Conservation (phyloP, 257 asterid genomes). For the Thymus mandschuricus region DNA sequence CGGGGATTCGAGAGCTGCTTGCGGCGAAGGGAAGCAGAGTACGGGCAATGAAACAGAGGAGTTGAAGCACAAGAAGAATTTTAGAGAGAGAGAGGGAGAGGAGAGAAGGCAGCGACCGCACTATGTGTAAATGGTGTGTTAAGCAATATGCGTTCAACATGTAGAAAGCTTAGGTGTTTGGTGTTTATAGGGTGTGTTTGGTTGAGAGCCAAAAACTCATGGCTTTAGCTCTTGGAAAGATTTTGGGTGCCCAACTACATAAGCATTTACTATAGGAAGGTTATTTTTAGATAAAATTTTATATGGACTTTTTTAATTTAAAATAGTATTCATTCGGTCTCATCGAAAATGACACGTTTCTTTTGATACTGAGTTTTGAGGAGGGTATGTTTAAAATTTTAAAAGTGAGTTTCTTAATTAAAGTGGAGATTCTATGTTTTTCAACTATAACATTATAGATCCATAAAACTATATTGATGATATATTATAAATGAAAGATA, state of each 20-base stretch:
- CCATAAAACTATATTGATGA: no score
- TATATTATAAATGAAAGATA: no score
- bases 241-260: not conserved
- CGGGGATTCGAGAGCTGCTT: not conserved
- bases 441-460: no score
- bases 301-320: no score
- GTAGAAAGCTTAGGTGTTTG: conserved; percentile 33
- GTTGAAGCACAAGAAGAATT: conserved; percentile 20
- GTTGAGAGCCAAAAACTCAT: conserved; percentile 11
- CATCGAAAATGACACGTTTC: no score
- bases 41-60: conserved; percentile 42
- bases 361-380: no score
- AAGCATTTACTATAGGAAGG: no score
- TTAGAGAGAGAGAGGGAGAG: conserved; percentile 1
- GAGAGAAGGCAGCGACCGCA: conserved; percentile 35
- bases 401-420: no score
- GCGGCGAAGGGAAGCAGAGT: conserved; percentile 22
- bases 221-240: not conserved
- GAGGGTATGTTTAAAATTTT: no score
- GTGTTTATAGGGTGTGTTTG: conserved; percentile 33
- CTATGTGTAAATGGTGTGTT: conserved; percentile 18
- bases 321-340: no score
- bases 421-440: no score
- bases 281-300: no score
- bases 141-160: conserved; percentile 32